These are phyloP conservation scores for Zasmidium angulare DNA, from an alignment of 2,329 filamentous ascomycete species.

Conservation along the genomic window DNA sequence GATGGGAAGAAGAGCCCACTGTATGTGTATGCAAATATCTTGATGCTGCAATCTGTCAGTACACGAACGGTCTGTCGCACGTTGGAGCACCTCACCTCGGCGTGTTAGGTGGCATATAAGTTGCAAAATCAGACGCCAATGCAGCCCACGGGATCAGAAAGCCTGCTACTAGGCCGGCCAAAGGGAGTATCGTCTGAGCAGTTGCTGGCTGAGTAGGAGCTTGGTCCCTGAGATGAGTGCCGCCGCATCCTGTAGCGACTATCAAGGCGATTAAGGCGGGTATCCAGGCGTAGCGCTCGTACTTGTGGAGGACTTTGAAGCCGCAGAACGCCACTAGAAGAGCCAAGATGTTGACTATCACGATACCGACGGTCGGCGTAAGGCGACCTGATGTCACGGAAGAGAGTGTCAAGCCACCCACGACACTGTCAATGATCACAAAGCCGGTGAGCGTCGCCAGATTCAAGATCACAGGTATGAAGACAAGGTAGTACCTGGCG, in stretches of 20 bases:
- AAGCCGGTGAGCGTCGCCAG: conserved; percentile 64
- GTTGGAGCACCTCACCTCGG: conserved; percentile 12
- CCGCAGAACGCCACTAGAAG: conserved; percentile 64
- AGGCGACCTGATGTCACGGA: conserved; percentile 53
- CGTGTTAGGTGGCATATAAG: conserved; percentile 43
- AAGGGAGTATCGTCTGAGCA: conserved; percentile 44
- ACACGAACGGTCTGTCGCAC: neutral
- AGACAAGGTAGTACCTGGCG: conserved; percentile 50
- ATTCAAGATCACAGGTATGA: conserved; percentile 62
- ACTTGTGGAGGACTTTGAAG: conserved; percentile 47
- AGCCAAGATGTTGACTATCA: conserved; percentile 58
- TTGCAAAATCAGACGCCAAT: conserved; percentile 43
- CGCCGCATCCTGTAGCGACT: conserved; percentile 43
- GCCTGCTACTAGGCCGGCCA: conserved; percentile 61
- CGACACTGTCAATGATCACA: conserved; percentile 60
- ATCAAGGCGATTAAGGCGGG: conserved; percentile 44
- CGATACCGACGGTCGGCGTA: conserved; percentile 58
- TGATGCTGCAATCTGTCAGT: conserved; percentile 24
- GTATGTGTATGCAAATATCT: conserved; percentile 41
- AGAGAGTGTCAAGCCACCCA: conserved; percentile 58
- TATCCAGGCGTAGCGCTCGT: conserved; percentile 45
- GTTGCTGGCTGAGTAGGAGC: conserved; percentile 43
- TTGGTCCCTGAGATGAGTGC: conserved; percentile 46
- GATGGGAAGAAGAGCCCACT: conserved; percentile 37
- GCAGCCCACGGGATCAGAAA: conserved; percentile 59